Conservation (phyloP, 1,284 basidiomycete genomes). For the Caloboletus firmus region DNA sequence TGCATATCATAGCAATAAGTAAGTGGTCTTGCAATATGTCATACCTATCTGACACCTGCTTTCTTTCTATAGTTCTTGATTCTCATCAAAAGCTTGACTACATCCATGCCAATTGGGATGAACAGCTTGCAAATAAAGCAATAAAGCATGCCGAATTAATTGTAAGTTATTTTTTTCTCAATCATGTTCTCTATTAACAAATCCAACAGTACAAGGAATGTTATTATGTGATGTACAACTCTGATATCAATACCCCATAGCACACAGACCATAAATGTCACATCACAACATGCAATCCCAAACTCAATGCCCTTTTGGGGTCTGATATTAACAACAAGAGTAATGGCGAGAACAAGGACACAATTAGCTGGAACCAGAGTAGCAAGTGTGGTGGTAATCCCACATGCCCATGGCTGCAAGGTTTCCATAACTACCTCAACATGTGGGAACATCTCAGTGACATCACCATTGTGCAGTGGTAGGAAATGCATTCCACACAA, state of each 20-base stretch:
- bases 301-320: background rate
- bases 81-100: slow-evolving; percentile 18
- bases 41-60: slow-evolving; percentile 19
- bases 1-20: slow-evolving; percentile 23
- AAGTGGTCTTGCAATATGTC: slow-evolving; percentile 25
- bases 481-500: slow-evolving; percentile 8
- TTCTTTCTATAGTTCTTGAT: slow-evolving; percentile 10
- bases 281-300: background rate
- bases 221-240: slow-evolving; percentile 1
- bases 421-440: slow-evolving; percentile 34
- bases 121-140: slow-evolving; percentile 5
- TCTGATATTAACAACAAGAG: background rate
- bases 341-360: background rate
- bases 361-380: background rate
- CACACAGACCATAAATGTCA: background rate
- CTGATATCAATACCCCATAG: background rate
- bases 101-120: slow-evolving; percentile 18
- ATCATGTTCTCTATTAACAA: background rate
- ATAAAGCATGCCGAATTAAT: slow-evolving; percentile 1
- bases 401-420: slow-evolving; percentile 23
- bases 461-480: slow-evolving; percentile 31
- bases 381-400: background rate
- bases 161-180: slow-evolving; percentile 5
- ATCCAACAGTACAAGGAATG: slow-evolving; percentile 7
- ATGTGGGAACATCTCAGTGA: slow-evolving; percentile 12